Evolutionary conservation across 139 green algal genomes (phyloP), one percentile per base, ranked within the genome.

Genomic region (Edaphochlamys debaryana): DNA sequence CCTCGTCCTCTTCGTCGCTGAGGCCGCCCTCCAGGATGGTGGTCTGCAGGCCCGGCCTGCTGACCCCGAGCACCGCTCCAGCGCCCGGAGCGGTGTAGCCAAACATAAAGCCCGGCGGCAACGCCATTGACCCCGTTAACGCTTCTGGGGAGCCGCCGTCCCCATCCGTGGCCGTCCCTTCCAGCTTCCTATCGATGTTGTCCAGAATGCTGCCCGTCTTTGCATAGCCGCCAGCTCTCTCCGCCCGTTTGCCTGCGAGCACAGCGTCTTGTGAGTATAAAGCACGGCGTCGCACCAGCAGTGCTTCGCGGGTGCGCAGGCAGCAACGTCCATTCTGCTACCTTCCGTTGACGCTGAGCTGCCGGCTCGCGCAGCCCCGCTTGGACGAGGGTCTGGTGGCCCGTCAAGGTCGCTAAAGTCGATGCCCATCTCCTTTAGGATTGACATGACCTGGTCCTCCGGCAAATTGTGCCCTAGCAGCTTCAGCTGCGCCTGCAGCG

Each of bases 381-480:
- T 54, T 9, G 11, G 45, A 9, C 45, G 11, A 54, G 13, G 45
- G 45, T 9, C 45, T 9, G 54, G 19, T 63, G 23, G 22, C 19
- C 22, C 20, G n/a, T 76, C 50, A 34, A 87, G 75, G 67, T 83
- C 74, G 37, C 87, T 79, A 23, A 87, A 86, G 67, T 83, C 74
- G 34, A 91, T 83, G 22, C 87, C 80, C 87, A 91, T 91, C 0
- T 91, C 87, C 4, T 72, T 69, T 17, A 91, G 50, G 8, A 91
- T 91, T 13, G 36, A 60, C 0, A 79, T 36, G n/a, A 91, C 82
- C 52, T 91, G 87, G 1, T 80, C 60, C 22, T 88, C 83, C 0
- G 87, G 87, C 1, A 91, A 38, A 6, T 85, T 34, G 48, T 91
- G 87, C 3, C 87, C 87, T 0, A 91, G 69, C 29, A 91, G 83